Base-by-base conservation (phyloP, 208 protist species). In the Wallacemonas sp. region DNA sequence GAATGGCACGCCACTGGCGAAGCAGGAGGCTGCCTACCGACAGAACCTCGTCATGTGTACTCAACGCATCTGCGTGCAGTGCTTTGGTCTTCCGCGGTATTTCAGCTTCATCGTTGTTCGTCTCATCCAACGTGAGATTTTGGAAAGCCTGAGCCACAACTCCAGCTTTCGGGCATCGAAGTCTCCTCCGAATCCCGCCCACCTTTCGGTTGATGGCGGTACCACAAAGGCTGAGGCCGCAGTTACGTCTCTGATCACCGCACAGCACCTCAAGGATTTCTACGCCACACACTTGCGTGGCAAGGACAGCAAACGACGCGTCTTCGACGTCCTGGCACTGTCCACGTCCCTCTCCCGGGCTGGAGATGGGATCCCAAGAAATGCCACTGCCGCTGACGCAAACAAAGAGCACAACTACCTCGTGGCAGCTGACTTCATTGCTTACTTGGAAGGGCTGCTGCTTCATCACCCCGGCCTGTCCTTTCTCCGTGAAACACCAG, bases 401-500 rank as follows among this genome's bases (percentile, higher is more conserved):
- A 17, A 29, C 33, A 58, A 32, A 46, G 24, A 61, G 34, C 29
- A 57, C 53, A 46, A 66, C 10, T 87, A 79, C 53, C 71, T 97
- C 26, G 54, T 91, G 8, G 79, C 80, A 15, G 58, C 75, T 27
- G 93, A 97, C 71, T 95, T 98, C 58, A 52, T 67, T 27, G 68
- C 73, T 9, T 93, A 97, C 61, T 59, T 97, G 3, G 66, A 77
- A 36, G 78, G 73, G 5, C 63, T 98, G 19, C 68, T 98, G 37
- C 68, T 86, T 10, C 63, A 84, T 32, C 97, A 99, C 62, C 94
- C 96, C 2, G 96, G 95, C 15, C 85, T 99, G 15, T 71, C 83
- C 0, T 98, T 99, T 69, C 78, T 99, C 33, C 76, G 89, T 24
- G 66, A 83, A 57, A 97, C 97, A 10, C 91, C 93, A 21, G 94